Conservation (phyloP, 148 eudicot genomes). For the Spergularia marina region DNA sequence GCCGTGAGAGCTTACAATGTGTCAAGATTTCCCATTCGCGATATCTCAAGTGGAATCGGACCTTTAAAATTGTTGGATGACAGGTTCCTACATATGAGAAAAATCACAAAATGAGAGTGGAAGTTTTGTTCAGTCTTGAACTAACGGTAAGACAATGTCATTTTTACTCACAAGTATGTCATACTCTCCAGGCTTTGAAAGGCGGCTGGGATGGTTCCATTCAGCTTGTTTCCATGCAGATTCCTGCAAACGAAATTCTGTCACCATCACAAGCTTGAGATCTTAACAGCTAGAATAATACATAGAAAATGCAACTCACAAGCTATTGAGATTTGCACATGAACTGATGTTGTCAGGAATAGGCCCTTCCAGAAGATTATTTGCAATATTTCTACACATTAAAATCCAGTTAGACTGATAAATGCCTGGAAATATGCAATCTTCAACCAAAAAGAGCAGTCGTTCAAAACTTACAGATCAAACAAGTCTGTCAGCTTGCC, state of each 20-base stretch:
- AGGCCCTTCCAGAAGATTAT: constrained; percentile 78
- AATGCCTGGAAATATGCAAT: too few relatives aligned
- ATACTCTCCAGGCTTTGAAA: constrained; percentile 86
- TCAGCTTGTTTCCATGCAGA: constrained; percentile 74
- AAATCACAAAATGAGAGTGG: constrained; percentile 2
- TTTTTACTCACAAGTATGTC: constrained; percentile 77
- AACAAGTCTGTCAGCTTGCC: constrained; percentile 91
- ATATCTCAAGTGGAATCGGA: constrained; percentile 82
- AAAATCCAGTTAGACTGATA: not conserved
- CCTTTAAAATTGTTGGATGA: constrained; percentile 79
- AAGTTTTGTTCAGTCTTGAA: not conserved
- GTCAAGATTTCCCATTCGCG: constrained; percentile 94
- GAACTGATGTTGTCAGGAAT: constrained; percentile 87
- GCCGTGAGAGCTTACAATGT: constrained; percentile 56
- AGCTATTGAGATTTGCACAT: constrained; percentile 90
- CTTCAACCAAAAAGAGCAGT: not conserved
- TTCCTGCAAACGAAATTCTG: constrained; percentile 43
- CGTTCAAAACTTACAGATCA: constrained; percentile 60
- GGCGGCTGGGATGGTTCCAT: constrained; percentile 77
- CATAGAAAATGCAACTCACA: constrained; percentile 46
- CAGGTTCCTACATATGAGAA: constrained; percentile 54
- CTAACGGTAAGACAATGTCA: not conserved
- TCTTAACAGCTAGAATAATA: not conserved
- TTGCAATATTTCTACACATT: constrained; percentile 75
- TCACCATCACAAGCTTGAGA: not conserved